These are phyloP conservation scores for Arabidopsis suecica DNA, from an alignment of 345 rosid genomes.

Conservation along the genomic window DNA sequence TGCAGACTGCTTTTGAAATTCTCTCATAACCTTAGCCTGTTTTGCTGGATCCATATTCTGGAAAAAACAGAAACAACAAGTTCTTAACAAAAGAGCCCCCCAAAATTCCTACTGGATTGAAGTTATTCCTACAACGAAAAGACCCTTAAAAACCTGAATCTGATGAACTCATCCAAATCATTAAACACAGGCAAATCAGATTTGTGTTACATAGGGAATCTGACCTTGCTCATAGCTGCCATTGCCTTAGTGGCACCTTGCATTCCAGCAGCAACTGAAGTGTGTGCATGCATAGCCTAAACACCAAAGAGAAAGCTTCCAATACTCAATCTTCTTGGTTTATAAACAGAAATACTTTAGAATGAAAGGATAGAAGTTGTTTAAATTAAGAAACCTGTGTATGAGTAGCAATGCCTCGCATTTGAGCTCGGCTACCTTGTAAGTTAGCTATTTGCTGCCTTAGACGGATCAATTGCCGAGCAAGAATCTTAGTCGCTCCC, in stretches of 20 bases:
- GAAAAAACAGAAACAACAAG: slow-evolving; percentile 19
- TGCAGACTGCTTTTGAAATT: slow-evolving; percentile 93
- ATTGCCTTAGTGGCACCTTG: slow-evolving; percentile 92
- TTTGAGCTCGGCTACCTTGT: slow-evolving; percentile 97
- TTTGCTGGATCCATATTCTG: slow-evolving; percentile 98
- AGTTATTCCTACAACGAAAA: background rate
- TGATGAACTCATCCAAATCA: background rate
- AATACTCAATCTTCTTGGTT: slow-evolving; percentile 9
- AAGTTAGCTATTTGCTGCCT: slow-evolving; percentile 91
- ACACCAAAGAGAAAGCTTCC: slow-evolving; percentile 29
- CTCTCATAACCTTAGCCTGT: slow-evolving; percentile 75
- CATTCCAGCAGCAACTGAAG: slow-evolving; percentile 92
- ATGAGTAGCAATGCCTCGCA: slow-evolving; percentile 98
- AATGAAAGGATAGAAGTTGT: background rate
- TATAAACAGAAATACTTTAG: background rate
- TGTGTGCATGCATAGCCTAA: slow-evolving; percentile 94
- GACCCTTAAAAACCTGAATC: background rate
- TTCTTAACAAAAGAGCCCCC: background rate
- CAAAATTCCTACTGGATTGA: background rate
- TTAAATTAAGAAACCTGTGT: slow-evolving; percentile 64
- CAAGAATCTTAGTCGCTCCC: slow-evolving; percentile 88
- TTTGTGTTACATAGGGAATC: slow-evolving; percentile 8
- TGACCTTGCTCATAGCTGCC: slow-evolving; percentile 89
- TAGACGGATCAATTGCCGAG: slow-evolving; percentile 82
- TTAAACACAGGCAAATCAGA: background rate